Percentiles rank a stretch among this genome's conserved stretches.
Conservation (phyloP, 352 stramenopile species). For the Pythium monospermum region DNA sequence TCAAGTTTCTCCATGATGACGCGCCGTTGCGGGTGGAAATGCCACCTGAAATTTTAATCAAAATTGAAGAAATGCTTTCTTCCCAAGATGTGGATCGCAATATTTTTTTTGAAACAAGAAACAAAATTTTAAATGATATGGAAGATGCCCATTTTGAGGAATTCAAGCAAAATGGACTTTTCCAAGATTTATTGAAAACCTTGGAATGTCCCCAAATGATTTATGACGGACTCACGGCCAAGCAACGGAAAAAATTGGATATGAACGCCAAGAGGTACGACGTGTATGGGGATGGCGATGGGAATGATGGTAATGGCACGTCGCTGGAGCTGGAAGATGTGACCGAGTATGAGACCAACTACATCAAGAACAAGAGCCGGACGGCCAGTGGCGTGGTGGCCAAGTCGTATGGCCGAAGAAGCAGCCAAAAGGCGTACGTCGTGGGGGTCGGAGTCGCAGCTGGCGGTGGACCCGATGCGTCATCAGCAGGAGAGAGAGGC, state of each 20-base stretch:
- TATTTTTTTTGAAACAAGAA: constrained; percentile 35
- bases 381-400: background rate
- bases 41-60: constrained; percentile 20
- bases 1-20: constrained; percentile 43
- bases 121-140: constrained; percentile 48
- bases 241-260: constrained; percentile 28
- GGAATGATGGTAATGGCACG: background rate
- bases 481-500: background rate
- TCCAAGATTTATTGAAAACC: constrained; percentile 38
- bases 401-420: constrained; percentile 4
- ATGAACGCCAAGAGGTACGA: constrained; percentile 31
- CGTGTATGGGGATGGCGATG: too few relatives aligned
- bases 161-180: constrained; percentile 43
- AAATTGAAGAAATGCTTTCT: constrained; percentile 39
- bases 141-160: constrained; percentile 40
- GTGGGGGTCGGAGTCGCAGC: background rate
- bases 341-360: constrained; percentile 11
- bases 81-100: constrained; percentile 32
- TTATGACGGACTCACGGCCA: constrained; percentile 34
- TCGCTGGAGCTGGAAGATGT: constrained; percentile 16
- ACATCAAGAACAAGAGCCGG: background rate
- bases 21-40: constrained; percentile 32
- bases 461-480: background rate
- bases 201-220: constrained; percentile 44
- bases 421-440: constrained; percentile 6